Conservation (phyloP, 192 early-diverging fungal species). For the Ambispora gerdemannii region DNA sequence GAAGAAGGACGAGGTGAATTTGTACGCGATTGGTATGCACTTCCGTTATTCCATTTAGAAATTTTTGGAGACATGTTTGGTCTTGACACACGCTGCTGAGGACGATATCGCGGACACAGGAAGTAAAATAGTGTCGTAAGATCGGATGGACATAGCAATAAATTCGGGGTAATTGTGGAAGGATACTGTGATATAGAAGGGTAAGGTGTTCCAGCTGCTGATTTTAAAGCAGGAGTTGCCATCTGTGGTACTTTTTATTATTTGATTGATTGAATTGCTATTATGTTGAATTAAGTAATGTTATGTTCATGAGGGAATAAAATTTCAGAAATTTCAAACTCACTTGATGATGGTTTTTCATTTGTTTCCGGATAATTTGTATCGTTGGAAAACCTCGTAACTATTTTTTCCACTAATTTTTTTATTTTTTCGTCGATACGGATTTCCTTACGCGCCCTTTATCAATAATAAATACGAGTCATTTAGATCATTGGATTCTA, state of each 20-base stretch:
- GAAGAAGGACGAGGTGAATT: neutral
- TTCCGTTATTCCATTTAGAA: neutral
- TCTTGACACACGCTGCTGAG: neutral
- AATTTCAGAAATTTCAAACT: neutral
- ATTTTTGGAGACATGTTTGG: neutral
- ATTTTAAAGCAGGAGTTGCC: neutral
- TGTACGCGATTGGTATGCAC: neutral
- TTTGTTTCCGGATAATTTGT: conserved; percentile 29
- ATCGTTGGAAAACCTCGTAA: conserved; percentile 24
- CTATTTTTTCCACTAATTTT: neutral
- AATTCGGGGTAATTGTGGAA: conserved; percentile 30
- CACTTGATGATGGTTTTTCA: conserved; percentile 20
- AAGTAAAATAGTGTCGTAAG: conserved; percentile 40
- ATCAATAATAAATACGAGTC: neutral
- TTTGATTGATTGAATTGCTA: conserved; percentile 28
- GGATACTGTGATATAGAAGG: conserved; percentile 1
- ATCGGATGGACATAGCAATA: conserved; percentile 41
- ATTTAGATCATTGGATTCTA: neutral
- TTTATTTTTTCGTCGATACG: conserved; percentile 2
- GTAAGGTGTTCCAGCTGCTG: neutral
- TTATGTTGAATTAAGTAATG: neutral
- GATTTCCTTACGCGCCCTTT: neutral
- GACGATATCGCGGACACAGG: conserved; percentile 34
- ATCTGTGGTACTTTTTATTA: neutral
- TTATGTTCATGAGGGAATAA: conserved; percentile 16